Evolutionary conservation across 495 filamentous ascomycete species (phyloP), one percentile per base, ranked within the genome.

Genomic region (Aspergillus carlsbadensis): DNA sequence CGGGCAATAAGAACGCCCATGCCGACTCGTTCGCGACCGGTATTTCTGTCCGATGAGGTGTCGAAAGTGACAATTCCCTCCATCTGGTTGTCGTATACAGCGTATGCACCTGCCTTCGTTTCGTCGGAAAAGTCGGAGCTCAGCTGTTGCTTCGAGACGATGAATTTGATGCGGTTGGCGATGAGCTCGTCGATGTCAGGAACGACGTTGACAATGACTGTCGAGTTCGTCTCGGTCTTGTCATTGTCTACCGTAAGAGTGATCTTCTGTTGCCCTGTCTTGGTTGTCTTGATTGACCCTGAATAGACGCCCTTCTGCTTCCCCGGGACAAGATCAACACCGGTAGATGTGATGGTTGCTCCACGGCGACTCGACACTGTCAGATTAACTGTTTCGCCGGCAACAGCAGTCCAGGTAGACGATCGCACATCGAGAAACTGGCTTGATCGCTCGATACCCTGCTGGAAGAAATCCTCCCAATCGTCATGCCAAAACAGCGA

Each of bases 71-170:
- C 46, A n/a, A 49, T 49, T 0, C 26, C 46, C 18, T 49, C 29
- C 46, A 49, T 49, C 6, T 49, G 46, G 29, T 49, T 49, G n/a
- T 49, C 46, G 46, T 49, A 49, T 3, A 49, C 46, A 0, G 46
- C 46, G 29, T 49, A 49, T 4, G 46, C 46, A 8, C 46, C 29
- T 1, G 46, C 46, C 18, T 49, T 49, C 2, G 24, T 15, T 18
- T 49, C 0, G 13, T 49, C 46, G 3, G 29, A 18, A 26, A 49
- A 49, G 3, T 42, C 39, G 3, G 15, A 2, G 39, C 39, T 18
- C 39, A 42, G 39, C 15, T 42, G 39, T 18, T 42, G 39, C n/a
- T 42, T 42, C 20, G 11, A 1, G 13, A n/a, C 8, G 15, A 42
- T 42, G 39, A 42, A 42, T 42, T 42, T 42, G 39, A 18, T 18